These are phyloP conservation scores for Gyrodon lividus DNA, from an alignment of 768 basidiomycete species.

Conservation along the genomic window DNA sequence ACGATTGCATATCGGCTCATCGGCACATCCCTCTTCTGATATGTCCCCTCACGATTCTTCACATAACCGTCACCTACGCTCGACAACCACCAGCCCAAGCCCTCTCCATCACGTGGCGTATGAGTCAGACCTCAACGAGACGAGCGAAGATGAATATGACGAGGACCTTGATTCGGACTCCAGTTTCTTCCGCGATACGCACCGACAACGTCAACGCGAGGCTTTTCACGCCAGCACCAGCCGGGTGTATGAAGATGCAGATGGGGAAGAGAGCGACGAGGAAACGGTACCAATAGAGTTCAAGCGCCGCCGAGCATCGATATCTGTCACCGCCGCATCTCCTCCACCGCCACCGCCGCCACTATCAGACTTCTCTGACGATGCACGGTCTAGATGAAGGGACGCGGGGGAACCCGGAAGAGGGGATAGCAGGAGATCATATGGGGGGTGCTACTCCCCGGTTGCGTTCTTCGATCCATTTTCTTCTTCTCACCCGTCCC, in stretches of 20 bases:
- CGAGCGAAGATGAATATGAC: conserved; percentile 33
- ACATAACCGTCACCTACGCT: conserved; percentile 27
- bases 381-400: conserved; percentile 12
- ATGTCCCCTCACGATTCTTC: conserved; percentile 20
- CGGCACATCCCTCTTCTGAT: conserved; percentile 25
- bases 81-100: conserved; percentile 37
- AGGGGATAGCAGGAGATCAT: not conserved
- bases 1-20: conserved; percentile 20
- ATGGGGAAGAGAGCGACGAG: conserved; percentile 38
- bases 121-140: conserved; percentile 30
- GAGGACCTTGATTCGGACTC: conserved; percentile 32
- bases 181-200: conserved; percentile 34
- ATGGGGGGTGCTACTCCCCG: conserved; percentile 3
- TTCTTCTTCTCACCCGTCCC: not conserved
- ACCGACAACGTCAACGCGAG: conserved; percentile 22
- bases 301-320: conserved; percentile 35
- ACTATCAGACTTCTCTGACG: conserved; percentile 19
- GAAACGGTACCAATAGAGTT: conserved; percentile 35
- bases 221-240: conserved; percentile 32
- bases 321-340: conserved; percentile 27
- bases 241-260: conserved; percentile 28
- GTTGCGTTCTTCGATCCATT: conserved; percentile 11
- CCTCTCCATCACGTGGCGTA: conserved; percentile 37
- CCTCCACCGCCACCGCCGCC: conserved; percentile 21
- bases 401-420: not conserved